These are phyloP conservation scores for Pythium periplocum DNA, from an alignment of 352 stramenopile genomes.

Conservation along the genomic window DNA sequence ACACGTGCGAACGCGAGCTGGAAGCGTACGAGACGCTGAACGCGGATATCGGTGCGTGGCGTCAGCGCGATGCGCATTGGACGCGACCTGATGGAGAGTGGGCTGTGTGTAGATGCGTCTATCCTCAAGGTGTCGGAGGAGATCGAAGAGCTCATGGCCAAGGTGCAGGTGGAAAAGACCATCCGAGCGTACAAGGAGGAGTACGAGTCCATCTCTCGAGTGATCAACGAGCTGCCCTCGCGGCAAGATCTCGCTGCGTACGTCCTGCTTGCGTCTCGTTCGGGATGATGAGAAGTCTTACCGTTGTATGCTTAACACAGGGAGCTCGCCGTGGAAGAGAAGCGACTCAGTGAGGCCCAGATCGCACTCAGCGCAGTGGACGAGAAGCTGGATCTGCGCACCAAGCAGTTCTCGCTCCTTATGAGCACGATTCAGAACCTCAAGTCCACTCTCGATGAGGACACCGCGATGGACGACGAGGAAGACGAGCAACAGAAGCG, in stretches of 20 bases:
- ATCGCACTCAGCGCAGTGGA: conserved; percentile 51
- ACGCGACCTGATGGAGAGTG: not conserved
- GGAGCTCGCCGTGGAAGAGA: conserved; percentile 55
- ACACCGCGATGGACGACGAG: conserved; percentile 47
- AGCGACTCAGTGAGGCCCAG: conserved; percentile 47
- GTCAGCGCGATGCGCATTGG: too few relatives aligned
- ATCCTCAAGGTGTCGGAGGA: conserved; percentile 58
- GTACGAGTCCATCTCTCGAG: conserved; percentile 80
- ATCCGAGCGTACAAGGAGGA: conserved; percentile 85
- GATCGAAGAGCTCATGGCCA: conserved; percentile 75
- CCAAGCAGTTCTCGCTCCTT: conserved; percentile 78
- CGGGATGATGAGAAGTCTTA: conserved; percentile 1
- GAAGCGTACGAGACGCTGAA: conserved; percentile 80
- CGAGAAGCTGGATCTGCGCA: conserved; percentile 54
- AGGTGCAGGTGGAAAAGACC: conserved; percentile 69
- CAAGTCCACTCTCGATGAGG: conserved; percentile 72
- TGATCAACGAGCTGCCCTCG: conserved; percentile 80
- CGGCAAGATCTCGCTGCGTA: conserved; percentile 48
- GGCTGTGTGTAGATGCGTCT: conserved; percentile 33
- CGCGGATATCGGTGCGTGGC: conserved; percentile 52
- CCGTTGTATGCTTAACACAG: conserved; percentile 11
- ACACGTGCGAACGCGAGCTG: conserved; percentile 76
- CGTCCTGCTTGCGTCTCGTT: conserved; percentile 9
- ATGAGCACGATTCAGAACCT: conserved; percentile 85
- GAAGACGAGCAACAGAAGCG: conserved; percentile 36